Conservation (phyloP, 805 yeast genomes). For the Candida qinlingensis region DNA sequence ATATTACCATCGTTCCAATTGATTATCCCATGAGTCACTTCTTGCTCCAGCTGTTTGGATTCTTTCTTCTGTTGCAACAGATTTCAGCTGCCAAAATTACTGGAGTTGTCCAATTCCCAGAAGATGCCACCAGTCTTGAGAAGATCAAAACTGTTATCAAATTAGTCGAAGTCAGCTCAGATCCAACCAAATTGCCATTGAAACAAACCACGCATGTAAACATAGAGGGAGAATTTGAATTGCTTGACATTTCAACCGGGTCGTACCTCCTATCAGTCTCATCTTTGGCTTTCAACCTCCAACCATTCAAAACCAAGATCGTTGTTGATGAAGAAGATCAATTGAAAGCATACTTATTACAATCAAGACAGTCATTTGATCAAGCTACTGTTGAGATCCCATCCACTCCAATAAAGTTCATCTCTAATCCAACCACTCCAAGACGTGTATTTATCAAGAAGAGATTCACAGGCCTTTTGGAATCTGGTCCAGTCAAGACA, state of each 20-base stretch:
- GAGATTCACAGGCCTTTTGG: constrained; percentile 29
- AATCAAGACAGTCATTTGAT: constrained; percentile 10
- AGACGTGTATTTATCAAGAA: constrained; percentile 28
- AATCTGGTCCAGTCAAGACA: constrained; percentile 33
- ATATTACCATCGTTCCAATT: background rate
- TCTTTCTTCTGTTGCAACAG: background rate
- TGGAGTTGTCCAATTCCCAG: constrained; percentile 13
- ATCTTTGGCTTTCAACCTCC: constrained; percentile 19
- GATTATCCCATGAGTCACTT: background rate
- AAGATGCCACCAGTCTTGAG: constrained; percentile 12
- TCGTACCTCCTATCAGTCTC: constrained; percentile 14
- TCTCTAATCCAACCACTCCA: constrained; percentile 26
- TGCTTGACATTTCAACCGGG: constrained; percentile 15
- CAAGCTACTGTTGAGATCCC: constrained; percentile 5
- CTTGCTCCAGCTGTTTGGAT: background rate
- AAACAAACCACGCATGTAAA: constrained; percentile 9
- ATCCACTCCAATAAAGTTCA: constrained; percentile 20
- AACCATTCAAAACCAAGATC: constrained; percentile 20
- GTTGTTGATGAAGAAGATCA: constrained; percentile 11
- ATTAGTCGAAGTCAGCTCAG: constrained; percentile 7
- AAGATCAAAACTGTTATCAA: constrained; percentile 13
- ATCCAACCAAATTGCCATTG: background rate
- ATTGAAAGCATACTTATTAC: constrained; percentile 11
- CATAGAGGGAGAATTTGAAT: constrained; percentile 12
- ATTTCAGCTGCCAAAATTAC: constrained; percentile 9